A percentile compares a stretch with the other conserved stretches of the same genome.
Evolutionary conservation across 73 alveolate species (phyloP).

Genomic region (Paramecium sonneborni): DNA sequence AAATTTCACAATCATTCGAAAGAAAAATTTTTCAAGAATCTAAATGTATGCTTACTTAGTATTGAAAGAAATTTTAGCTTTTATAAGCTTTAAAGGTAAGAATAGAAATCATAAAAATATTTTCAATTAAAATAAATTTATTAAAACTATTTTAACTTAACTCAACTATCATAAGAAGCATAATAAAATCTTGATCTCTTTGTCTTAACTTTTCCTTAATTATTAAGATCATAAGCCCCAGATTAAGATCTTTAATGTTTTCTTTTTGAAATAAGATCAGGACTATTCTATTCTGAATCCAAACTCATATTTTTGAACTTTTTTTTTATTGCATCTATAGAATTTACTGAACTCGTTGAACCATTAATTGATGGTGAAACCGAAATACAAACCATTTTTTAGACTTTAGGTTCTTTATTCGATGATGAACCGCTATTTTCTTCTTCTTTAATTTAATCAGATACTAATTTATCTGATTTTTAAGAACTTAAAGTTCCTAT

Average conservation of each 20-base stretch:
- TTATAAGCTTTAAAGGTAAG: too few species aligned
- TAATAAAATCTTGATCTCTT: constrained; percentile 52
- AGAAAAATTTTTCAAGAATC: too few species aligned
- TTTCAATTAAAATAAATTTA: too few species aligned
- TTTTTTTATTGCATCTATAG: background rate
- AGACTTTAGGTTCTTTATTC: constrained; percentile 11
- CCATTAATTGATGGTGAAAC: constrained; percentile 50
- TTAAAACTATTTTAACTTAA: background rate
- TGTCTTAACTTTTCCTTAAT: constrained; percentile 8
- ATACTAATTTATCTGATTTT: background rate
- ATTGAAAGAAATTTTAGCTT: too few species aligned
- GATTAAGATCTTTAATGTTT: constrained; percentile 19
- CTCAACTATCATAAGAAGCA: constrained; percentile 43
- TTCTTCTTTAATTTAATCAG: constrained; percentile 40
- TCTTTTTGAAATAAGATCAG: background rate
- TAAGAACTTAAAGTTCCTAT: constrained; percentile 4
- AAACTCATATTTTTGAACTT: background rate
- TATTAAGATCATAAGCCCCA: background rate
- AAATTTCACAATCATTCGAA: too few species aligned
- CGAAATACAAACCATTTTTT: constrained; percentile 20
- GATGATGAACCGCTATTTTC: constrained; percentile 43
- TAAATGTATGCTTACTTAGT: too few species aligned
- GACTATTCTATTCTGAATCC: background rate
- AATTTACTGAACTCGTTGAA: constrained; percentile 39
- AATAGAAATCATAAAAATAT: background rate